A percentile compares a stretch with the other conserved stretches of the same genome.
Evolutionary conservation across 2,329 filamentous ascomycete genomes (phyloP).

Genomic region (Fusarium pseudoanthophilum): DNA sequence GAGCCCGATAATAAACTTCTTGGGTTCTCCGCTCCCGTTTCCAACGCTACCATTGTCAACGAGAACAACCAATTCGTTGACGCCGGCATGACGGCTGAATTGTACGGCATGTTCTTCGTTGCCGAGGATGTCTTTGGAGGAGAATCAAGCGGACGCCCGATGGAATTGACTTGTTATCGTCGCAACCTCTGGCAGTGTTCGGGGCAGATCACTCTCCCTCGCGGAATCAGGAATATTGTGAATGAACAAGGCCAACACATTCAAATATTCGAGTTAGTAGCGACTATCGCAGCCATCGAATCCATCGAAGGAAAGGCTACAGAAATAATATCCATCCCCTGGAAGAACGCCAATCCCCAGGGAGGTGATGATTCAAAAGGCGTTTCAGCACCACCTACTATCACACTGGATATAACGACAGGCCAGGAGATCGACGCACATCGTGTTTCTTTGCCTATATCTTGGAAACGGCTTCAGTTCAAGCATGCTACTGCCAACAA

Average conservation of each 20-base stretch:
- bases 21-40: constrained; percentile 74
- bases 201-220: constrained; percentile 83
- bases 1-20: constrained; percentile 76
- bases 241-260: constrained; percentile 81
- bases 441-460: constrained; percentile 82
- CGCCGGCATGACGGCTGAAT: constrained; percentile 75
- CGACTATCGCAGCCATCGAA: constrained; percentile 86
- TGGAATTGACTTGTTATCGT: constrained; percentile 93
- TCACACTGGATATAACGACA: constrained; percentile 64
- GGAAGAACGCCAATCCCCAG: constrained; percentile 80
- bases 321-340: constrained; percentile 95
- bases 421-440: constrained; percentile 80
- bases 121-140: constrained; percentile 82
- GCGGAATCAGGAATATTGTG: constrained; percentile 73
- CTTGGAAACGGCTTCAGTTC: constrained; percentile 95
- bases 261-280: constrained; percentile 80
- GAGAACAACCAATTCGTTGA: constrained; percentile 72
- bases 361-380: constrained; percentile 62
- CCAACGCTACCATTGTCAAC: constrained; percentile 72
- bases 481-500: constrained; percentile 98
- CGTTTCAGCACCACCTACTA: constrained; percentile 62
- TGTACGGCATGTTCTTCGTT: constrained; percentile 90
- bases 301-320: constrained; percentile 92
- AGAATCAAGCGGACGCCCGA: constrained; percentile 66
- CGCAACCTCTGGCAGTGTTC: constrained; percentile 96